Evolutionary conservation across 2,329 filamentous ascomycete species (phyloP).

Genomic region (Neopestalotiopsis rosae): DNA sequence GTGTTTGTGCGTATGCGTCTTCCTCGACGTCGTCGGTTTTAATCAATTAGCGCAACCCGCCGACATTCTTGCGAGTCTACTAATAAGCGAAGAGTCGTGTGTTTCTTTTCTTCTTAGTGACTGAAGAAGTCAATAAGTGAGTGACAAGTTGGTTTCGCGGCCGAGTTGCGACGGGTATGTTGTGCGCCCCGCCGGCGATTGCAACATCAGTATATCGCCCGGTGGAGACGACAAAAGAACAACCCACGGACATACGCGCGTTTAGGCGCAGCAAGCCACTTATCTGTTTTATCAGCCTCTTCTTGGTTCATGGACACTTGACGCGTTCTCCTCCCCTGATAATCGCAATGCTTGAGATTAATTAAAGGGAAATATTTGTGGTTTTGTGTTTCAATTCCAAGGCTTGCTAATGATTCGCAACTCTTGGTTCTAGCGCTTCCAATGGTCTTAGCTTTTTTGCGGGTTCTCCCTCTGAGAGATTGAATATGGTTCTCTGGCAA

Average conservation of each 20-base stretch:
- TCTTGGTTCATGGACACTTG: background rate
- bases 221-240: background rate
- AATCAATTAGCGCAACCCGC: too few species aligned
- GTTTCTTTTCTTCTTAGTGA: background rate
- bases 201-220: conserved; percentile 1
- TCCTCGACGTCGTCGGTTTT: too few species aligned
- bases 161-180: background rate
- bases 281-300: background rate
- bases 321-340: too few species aligned
- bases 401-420: too few species aligned
- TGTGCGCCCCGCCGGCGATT: background rate
- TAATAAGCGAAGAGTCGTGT: too few species aligned
- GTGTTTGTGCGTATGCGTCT: too few species aligned
- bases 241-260: background rate
- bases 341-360: background rate
- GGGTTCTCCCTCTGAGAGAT: background rate
- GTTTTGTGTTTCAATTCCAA: background rate
- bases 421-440: background rate
- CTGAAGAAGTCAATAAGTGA: background rate
- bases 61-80: too few species aligned
- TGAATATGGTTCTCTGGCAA: background rate
- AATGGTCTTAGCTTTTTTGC: background rate
- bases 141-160: background rate
- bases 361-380: background rate
- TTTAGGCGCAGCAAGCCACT: background rate